Percentiles rank a stretch among this genome's conserved stretches.
phyloP scores from a whole-genome alignment of 345 rosid genomes.

The Salix udensis region DNA sequence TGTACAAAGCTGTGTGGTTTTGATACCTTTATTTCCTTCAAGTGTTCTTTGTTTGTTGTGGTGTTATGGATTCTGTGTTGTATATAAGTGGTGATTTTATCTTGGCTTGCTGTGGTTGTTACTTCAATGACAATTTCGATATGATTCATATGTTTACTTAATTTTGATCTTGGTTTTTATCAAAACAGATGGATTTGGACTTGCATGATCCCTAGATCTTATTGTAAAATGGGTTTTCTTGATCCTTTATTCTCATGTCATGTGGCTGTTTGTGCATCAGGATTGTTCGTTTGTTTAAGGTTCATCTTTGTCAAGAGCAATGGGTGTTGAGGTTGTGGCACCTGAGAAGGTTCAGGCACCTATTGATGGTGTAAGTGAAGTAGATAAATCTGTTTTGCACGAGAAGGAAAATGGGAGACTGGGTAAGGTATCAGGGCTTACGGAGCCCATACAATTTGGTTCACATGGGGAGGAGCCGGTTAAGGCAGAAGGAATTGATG shows the following conservation, averaged over 20 bases:
- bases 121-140: not conserved
- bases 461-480: slow-evolving; percentile 49
- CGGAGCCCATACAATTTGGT: slow-evolving; percentile 50
- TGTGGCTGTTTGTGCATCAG: not conserved
- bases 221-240: not conserved
- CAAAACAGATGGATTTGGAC: not conserved
- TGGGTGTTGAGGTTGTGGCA: slow-evolving; percentile 82
- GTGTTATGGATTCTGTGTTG: not conserved
- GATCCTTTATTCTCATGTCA: not conserved
- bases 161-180: not conserved
- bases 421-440: slow-evolving; percentile 36
- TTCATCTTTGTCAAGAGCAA: slow-evolving; percentile 28
- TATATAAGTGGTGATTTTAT: not conserved
- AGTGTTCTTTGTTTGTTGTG: not conserved
- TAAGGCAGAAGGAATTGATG: slow-evolving; percentile 42
- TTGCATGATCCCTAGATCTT: not conserved
- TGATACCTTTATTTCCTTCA: not conserved
- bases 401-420: slow-evolving; percentile 51
- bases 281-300: slow-evolving; percentile 9
- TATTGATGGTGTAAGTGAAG: slow-evolving; percentile 39
- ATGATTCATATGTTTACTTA: not conserved
- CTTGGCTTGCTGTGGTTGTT: not conserved
- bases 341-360: slow-evolving; percentile 66
- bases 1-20: not conserved
- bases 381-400: slow-evolving; percentile 23